These are phyloP conservation scores for Cichorium intybus DNA, from an alignment of 140 eudicot genomes.

Conservation along the genomic window DNA sequence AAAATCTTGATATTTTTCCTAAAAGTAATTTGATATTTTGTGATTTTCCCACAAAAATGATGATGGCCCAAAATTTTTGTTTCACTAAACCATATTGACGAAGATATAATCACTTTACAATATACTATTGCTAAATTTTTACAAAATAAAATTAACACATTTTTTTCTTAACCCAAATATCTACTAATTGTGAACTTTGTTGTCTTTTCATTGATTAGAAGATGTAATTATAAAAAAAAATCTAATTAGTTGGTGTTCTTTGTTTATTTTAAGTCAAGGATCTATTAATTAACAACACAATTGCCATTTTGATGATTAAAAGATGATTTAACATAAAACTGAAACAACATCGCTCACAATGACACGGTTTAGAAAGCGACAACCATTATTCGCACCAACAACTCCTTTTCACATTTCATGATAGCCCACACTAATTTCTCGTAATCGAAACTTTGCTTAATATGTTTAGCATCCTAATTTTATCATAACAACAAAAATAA, in stretches of 20 bases:
- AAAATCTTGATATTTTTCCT: no score
- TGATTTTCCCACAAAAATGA: no score
- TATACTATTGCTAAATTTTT: no score
- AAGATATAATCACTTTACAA: no score
- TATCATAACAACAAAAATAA: no score
- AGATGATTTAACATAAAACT: conserved; percentile 12
- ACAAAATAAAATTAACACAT: no score
- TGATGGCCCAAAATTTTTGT: no score
- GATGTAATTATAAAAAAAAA: neutral
- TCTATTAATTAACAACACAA: neutral
- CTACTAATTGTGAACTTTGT: neutral
- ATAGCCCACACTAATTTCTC: neutral
- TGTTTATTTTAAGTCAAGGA: neutral
- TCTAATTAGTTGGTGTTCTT: neutral
- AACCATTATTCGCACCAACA: neutral
- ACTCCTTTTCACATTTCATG: neutral
- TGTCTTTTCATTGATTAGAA: no score
- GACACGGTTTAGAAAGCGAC: conserved; percentile 1
- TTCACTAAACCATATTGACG: no score
- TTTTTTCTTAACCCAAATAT: neutral
- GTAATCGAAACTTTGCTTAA: neutral
- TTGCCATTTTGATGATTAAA: conserved; percentile 1
- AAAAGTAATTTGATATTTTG: no score
- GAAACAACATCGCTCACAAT: neutral
- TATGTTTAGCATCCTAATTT: neutral